Conservation (phyloP, 78 protist species). For the Isochrysis galbana region DNA sequence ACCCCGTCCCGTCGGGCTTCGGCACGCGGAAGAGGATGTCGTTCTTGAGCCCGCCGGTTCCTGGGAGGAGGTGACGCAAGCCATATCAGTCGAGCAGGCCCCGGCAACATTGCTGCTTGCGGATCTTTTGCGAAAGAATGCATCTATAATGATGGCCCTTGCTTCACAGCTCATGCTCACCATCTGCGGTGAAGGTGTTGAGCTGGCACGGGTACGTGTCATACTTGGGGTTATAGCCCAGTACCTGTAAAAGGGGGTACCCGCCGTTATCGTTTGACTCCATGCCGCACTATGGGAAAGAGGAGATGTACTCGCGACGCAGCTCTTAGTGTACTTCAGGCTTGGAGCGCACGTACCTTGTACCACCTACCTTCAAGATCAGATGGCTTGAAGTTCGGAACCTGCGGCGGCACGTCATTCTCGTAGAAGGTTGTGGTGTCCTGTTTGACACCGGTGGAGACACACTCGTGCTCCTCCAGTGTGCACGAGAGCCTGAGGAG, state of each 20-base stretch:
- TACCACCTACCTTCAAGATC: slow-evolving; percentile 8
- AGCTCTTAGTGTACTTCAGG: too few species aligned
- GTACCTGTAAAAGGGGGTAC: background rate
- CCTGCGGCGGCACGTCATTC: background rate
- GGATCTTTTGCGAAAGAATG: too few species aligned
- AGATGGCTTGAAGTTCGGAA: background rate
- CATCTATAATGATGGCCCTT: too few species aligned
- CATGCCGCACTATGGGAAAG: too few species aligned
- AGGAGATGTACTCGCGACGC: too few species aligned
- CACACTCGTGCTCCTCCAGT: background rate
- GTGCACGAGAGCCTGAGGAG: background rate
- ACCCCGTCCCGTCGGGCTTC: background rate
- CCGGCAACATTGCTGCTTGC: too few species aligned
- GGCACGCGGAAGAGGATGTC: background rate
- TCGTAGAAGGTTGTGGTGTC: background rate
- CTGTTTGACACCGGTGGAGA: background rate
- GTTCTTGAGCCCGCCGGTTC: background rate
- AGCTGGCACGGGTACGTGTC: background rate
- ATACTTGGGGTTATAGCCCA: background rate
- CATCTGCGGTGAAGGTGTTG: background rate
- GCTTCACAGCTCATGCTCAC: too few species aligned
- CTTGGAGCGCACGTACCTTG: too few species aligned
- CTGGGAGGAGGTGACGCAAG: background rate
- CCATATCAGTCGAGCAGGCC: too few species aligned
- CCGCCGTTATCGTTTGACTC: too few species aligned